These are phyloP conservation scores for Yamadazyma triangularis DNA, from an alignment of 1,139 yeast genomes.

Conservation along the genomic window DNA sequence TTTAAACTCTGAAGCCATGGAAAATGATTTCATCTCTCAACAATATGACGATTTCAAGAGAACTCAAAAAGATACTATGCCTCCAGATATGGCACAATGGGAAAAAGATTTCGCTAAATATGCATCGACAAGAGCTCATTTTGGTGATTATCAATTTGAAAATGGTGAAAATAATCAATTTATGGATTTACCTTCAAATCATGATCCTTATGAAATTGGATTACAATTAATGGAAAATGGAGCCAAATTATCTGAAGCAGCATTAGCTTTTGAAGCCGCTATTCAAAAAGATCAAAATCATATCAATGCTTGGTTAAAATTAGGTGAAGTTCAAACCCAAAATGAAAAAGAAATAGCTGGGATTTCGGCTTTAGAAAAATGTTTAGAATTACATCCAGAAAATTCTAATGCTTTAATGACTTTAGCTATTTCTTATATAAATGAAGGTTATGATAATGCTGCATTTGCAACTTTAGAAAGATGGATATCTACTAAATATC, in stretches of 20 bases:
- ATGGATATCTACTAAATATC: constrained; percentile 92
- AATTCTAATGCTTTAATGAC: constrained; percentile 82
- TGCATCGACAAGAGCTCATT: constrained; percentile 68
- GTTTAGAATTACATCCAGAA: constrained; percentile 74
- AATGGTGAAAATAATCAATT: constrained; percentile 58
- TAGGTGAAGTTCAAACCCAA: constrained; percentile 94
- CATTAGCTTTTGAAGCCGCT: constrained; percentile 95
- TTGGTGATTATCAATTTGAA: constrained; percentile 80
- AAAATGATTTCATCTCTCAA: constrained; percentile 49
- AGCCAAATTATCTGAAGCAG: constrained; percentile 94
- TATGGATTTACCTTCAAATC: constrained; percentile 48
- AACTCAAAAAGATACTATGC: constrained; percentile 38
- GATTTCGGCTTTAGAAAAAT: constrained; percentile 83
- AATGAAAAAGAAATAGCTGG: constrained; percentile 96
- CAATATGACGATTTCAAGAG: constrained; percentile 53
- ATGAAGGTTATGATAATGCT: constrained; percentile 95
- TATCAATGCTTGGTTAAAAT: constrained; percentile 85
- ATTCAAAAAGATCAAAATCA: constrained; percentile 75
- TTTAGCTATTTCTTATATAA: constrained; percentile 87
- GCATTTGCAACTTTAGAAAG: constrained; percentile 91
- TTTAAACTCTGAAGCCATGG: constrained; percentile 53
- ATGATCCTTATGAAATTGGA: constrained; percentile 89
- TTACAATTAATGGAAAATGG: constrained; percentile 91
- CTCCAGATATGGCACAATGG: constrained; percentile 54
- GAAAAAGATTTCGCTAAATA: constrained; percentile 72